Percentiles rank a stretch among this genome's conserved stretches.
Conservation (phyloP, 2,329 filamentous ascomycete species). For the Fusarium sp. region DNA sequence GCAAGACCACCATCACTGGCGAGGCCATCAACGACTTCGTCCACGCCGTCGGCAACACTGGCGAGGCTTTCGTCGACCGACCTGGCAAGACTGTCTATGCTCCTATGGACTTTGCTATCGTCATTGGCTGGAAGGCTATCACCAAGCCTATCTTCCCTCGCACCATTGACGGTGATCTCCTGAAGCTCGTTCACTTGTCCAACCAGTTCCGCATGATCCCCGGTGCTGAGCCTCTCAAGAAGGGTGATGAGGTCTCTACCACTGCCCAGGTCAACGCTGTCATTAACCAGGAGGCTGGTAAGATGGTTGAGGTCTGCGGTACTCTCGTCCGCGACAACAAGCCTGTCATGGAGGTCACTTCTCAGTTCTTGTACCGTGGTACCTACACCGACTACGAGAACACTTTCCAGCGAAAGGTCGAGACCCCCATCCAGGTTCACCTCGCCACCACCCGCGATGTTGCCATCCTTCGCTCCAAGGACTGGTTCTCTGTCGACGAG, state of each 20-base stretch:
- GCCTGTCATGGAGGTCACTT: constrained; percentile 97
- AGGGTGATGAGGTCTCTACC: constrained; percentile 91
- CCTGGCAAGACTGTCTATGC: constrained; percentile 94
- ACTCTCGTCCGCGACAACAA: constrained; percentile 87
- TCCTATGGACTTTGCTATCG: constrained; percentile 98
- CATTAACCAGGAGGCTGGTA: constrained; percentile 97
- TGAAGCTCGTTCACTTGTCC: constrained; percentile 96
- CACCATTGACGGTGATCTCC: constrained; percentile 92
- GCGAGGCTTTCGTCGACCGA: constrained; percentile 95
- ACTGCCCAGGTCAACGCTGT: constrained; percentile 97
- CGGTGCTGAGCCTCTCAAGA: constrained; percentile 93
- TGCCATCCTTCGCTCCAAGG: constrained; percentile 92
- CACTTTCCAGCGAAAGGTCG: constrained; percentile 97
- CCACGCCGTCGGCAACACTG: constrained; percentile 97
- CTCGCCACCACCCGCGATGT: constrained; percentile 90
- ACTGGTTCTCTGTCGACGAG: constrained; percentile 92
- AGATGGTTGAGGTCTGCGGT: constrained; percentile 99
- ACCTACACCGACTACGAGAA: constrained; percentile 94
- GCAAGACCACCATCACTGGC: constrained; percentile 84
- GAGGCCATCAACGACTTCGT: constrained; percentile 98
- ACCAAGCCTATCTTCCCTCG: constrained; percentile 99
- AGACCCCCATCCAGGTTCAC: constrained; percentile 94
- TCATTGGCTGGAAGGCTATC: constrained; percentile 99
- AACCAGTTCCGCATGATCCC: constrained; percentile 99
- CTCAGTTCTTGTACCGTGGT: constrained; percentile 96